Conservation (phyloP, 805 yeast genomes). For the Candida takata region DNA sequence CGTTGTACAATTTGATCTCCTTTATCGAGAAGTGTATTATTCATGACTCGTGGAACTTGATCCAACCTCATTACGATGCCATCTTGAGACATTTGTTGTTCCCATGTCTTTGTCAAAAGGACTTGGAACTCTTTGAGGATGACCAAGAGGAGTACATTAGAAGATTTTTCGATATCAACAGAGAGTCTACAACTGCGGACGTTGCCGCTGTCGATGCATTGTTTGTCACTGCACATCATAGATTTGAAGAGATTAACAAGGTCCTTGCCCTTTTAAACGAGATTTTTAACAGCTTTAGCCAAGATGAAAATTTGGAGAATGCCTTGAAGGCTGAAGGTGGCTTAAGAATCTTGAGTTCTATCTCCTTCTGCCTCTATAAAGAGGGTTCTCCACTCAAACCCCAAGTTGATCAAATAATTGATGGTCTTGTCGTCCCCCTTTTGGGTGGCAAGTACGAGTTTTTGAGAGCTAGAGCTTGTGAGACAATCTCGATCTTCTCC, state of each 20-base stretch:
- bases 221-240: constrained; percentile 47
- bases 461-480: constrained; percentile 69
- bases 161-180: constrained; percentile 55
- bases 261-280: constrained; percentile 51
- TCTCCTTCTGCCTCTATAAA: constrained; percentile 43
- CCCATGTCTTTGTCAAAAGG: constrained; percentile 69
- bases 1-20: constrained; percentile 57
- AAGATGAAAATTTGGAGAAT: constrained; percentile 27
- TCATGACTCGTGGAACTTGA: constrained; percentile 48
- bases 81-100: constrained; percentile 63
- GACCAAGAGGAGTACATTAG: constrained; percentile 89
- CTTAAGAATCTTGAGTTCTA: constrained; percentile 68
- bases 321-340: constrained; percentile 78
- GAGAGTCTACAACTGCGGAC: constrained; percentile 66
- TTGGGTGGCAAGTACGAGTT: constrained; percentile 57
- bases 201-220: constrained; percentile 74
- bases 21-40: constrained; percentile 59
- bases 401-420: constrained; percentile 66
- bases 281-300: constrained; percentile 31
- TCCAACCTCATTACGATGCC: constrained; percentile 59
- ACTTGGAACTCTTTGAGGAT: constrained; percentile 66
- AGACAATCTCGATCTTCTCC: constrained; percentile 41
- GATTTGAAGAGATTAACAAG: constrained; percentile 49
- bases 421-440: constrained; percentile 61
- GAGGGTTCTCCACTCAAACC: constrained; percentile 46